Conservation (phyloP, 2,329 filamentous ascomycete genomes). For the Dactylellina sp. region DNA sequence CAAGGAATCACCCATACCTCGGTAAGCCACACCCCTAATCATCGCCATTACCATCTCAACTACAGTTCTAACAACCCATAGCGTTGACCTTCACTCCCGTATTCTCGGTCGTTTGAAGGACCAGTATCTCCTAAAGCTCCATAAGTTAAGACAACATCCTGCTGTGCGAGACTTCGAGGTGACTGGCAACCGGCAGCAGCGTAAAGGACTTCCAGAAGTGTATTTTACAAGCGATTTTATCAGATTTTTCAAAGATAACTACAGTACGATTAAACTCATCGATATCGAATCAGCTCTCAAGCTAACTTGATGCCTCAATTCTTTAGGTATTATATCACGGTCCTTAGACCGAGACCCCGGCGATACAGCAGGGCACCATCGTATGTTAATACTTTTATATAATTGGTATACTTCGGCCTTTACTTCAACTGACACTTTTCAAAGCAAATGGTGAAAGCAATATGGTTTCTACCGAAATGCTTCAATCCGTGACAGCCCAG, state of each 20-base stretch:
- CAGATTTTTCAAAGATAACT: constrained; percentile 96
- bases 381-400: constrained; percentile 11
- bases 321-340: constrained; percentile 39
- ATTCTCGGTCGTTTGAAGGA: constrained; percentile 82
- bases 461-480: constrained; percentile 90
- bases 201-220: constrained; percentile 77
- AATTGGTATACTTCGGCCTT: not conserved
- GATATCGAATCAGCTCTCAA: too few species aligned
- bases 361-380: constrained; percentile 32
- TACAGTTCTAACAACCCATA: constrained; percentile 15
- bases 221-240: constrained; percentile 89
- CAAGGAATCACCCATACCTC: constrained; percentile 90
- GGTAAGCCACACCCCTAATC: constrained; percentile 40
- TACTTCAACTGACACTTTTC: constrained; percentile 63
- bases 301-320: too few species aligned
- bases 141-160: constrained; percentile 79
- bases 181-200: constrained; percentile 56
- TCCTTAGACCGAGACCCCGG: constrained; percentile 40
- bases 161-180: constrained; percentile 91
- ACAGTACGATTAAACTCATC: constrained; percentile 67
- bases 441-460: constrained; percentile 82
- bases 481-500: constrained; percentile 84
- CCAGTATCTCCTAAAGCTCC: constrained; percentile 84
- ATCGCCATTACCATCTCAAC: too few species aligned
- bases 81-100: constrained; percentile 82